phyloP scores from a whole-genome alignment of 2,329 filamentous ascomycete species.

The Apiospora koreana region DNA sequence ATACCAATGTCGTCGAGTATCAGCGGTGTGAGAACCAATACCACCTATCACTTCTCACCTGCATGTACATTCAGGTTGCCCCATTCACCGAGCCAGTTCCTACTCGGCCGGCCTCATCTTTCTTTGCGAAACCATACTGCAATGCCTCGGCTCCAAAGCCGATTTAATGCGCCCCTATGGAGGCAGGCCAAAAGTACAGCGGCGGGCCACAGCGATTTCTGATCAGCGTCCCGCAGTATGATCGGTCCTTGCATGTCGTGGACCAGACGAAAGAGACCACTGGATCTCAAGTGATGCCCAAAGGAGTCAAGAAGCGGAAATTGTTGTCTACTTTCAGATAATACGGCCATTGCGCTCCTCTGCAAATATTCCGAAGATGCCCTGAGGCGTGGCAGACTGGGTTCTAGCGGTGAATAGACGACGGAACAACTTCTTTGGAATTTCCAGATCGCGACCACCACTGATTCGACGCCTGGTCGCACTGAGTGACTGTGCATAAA shows the following conservation, averaged over 20 bases:
- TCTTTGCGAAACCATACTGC: neutral
- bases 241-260: neutral
- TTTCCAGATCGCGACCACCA: neutral
- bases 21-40: neutral
- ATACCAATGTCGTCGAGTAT: neutral
- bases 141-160: neutral
- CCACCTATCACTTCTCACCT: slow-evolving; percentile 2
- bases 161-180: neutral
- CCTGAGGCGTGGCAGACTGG: neutral
- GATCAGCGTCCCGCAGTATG: neutral
- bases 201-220: neutral
- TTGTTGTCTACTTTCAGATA: neutral
- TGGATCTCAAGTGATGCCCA: neutral
- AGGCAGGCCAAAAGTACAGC: neutral
- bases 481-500: neutral
- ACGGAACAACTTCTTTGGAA: neutral
- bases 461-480: neutral
- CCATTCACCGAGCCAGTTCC: neutral
- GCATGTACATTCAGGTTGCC: neutral
- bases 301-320: neutral
- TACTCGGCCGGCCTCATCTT: neutral
- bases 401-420: neutral
- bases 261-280: neutral
- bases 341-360: neutral
- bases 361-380: neutral